Base-by-base conservation (phyloP, 2,329 filamentous ascomycete species). In the Pezicula neosporulosa region DNA sequence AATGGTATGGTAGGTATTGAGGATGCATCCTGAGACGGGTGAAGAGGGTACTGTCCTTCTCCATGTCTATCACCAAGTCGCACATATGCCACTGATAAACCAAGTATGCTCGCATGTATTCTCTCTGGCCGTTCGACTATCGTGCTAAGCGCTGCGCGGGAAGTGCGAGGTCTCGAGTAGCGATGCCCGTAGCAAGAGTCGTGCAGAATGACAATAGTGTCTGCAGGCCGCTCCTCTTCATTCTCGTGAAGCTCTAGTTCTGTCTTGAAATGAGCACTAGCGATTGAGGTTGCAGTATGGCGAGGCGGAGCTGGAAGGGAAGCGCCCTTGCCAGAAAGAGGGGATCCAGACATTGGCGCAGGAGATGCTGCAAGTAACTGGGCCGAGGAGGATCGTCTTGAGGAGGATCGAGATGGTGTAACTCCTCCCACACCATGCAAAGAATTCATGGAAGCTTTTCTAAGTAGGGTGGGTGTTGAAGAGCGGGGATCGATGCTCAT, bases 111-210 rank as follows among this genome's bases (percentile, higher is more conserved):
- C 4, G 94, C 94, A 60, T 89, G 88, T 57, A 99, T 85, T 53
- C 94, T 80, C 72, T 99, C 94, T 0, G 94, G 94, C 10, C 94
- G 81, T 71, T 99, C 94, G 45, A 99, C 92, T 58, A 99, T 96
- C 51, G 85, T 88, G 62, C 76, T 83, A 1, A 97, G 77, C 15
- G 81, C 80, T 42, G 75, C 78, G 62, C 87, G 87, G 19, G 83
- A 86, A 1, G 90, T 87, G 60, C 88, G 86, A 4, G 90, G 90
- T 42, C 94, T 81, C 10, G 92, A 90, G 69, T 85, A 99, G 19
- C 91, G 86, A 71, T 99, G 94, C 21, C 93, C 92, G 67, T 97
- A 99, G 70, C 93, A 96, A 48, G 88, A 86, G 72, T 99, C 94
- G 63, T 97, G 91, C 2, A 99, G 74, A 28, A 99, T 80, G 44